A percentile compares a stretch with the other conserved stretches of the same genome.
Evolutionary conservation across 1,284 basidiomycete genomes (phyloP).

Genomic region (Psilocybe mexicana): DNA sequence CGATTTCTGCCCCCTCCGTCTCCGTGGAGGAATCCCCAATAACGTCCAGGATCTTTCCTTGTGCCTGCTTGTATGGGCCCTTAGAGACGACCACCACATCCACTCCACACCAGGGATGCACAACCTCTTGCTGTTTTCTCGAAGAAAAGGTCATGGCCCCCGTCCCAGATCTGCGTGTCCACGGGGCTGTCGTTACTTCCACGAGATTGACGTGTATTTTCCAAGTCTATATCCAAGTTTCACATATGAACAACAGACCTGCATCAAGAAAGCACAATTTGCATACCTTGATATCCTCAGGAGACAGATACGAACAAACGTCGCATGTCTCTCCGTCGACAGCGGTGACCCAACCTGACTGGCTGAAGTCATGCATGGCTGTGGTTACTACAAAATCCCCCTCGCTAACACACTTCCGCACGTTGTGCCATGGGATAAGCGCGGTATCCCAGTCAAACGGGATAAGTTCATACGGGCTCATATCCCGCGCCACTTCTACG

Average conservation of each 20-base stretch:
- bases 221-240: neutral
- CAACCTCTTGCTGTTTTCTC: neutral
- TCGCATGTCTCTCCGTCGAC: neutral
- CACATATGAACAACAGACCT: neutral
- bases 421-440: neutral
- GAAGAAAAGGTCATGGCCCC: too few relatives aligned
- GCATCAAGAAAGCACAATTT: too few relatives aligned
- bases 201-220: neutral
- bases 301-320: neutral
- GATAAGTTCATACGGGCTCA: neutral
- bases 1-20: neutral
- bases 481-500: neutral
- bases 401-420: neutral
- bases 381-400: neutral
- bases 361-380: neutral
- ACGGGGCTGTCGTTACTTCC: neutral
- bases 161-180: neutral
- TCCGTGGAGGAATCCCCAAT: neutral
- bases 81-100: neutral
- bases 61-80: neutral
- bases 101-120: neutral
- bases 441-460: neutral
- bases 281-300: neutral
- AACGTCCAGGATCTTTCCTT: neutral
- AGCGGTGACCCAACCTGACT: neutral